Conservation (phyloP, 345 rosid genomes). For the Rhizophora mangle region DNA sequence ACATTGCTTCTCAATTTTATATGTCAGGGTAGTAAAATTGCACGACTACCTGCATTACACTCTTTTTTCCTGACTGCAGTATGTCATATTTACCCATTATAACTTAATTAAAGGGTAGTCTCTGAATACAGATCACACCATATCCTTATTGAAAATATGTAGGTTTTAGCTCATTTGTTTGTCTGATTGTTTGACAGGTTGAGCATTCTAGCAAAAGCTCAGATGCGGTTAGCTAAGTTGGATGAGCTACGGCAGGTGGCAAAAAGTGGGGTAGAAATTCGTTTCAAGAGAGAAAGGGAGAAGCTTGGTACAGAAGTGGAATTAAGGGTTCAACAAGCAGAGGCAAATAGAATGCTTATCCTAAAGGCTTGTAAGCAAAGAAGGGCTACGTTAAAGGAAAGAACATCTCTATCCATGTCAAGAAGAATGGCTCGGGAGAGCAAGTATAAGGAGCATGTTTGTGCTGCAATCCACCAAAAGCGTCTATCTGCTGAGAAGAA, state of each 20-base stretch:
- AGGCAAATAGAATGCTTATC: constrained; percentile 84
- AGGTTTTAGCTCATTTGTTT: constrained; percentile 4
- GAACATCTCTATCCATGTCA: constrained; percentile 71
- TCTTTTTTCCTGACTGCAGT: too few relatives aligned
- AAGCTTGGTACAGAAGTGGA: constrained; percentile 80
- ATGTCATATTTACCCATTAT: too few relatives aligned
- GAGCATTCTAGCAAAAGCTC: constrained; percentile 75
- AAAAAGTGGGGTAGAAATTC: constrained; percentile 68
- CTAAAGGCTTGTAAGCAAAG: constrained; percentile 68
- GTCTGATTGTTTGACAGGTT: constrained; percentile 37
- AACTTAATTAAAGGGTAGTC: too few relatives aligned
- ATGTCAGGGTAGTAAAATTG: too few relatives aligned
- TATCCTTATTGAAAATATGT: neutral
- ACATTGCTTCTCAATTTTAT: too few relatives aligned
- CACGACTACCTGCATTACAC: too few relatives aligned
- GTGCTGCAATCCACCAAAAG: constrained; percentile 83
- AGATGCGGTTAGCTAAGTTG: constrained; percentile 73
- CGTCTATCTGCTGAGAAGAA: constrained; percentile 93
- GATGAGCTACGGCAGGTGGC: constrained; percentile 95
- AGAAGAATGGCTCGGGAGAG: constrained; percentile 79
- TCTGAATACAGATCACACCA: too few relatives aligned
- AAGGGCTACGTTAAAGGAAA: constrained; percentile 74
- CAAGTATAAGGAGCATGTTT: constrained; percentile 81
- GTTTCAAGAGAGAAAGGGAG: constrained; percentile 73
- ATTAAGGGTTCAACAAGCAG: constrained; percentile 78